Percentiles rank a stretch among this genome's conserved stretches.
Conservation (phyloP, 768 basidiomycete species). For the Sporobolomyces pararoseus region DNA sequence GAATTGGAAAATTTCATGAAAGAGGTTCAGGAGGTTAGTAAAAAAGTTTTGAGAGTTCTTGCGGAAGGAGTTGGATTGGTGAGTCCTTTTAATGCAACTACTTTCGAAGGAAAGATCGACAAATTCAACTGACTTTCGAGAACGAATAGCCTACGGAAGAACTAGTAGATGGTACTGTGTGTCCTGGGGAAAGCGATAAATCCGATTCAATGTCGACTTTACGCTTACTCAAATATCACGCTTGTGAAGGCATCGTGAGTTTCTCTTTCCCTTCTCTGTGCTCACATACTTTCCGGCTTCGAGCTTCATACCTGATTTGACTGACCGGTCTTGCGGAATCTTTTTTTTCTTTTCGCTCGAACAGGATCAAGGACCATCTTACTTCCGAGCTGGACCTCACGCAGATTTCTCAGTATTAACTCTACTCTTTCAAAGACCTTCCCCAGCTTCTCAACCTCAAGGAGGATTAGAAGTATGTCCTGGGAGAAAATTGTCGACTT, state of each 20-base stretch:
- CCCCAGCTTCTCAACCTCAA: constrained; percentile 23
- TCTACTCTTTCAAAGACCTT: constrained; percentile 46
- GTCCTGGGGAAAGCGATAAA: constrained; percentile 32
- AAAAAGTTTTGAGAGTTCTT: constrained; percentile 45
- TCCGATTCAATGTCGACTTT: constrained; percentile 44
- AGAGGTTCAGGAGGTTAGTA: constrained; percentile 38
- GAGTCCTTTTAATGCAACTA: neutral
- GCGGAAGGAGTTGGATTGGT: constrained; percentile 43
- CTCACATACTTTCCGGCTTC: too few relatives aligned
- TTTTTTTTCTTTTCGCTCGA: neutral
- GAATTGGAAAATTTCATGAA: constrained; percentile 39
- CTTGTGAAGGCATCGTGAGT: constrained; percentile 41
- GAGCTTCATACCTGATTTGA: too few relatives aligned
- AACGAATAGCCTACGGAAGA: constrained; percentile 37
- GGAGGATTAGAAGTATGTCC: constrained; percentile 47
- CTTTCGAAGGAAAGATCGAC: neutral
- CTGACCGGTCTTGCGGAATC: too few relatives aligned
- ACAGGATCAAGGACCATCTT: neutral
- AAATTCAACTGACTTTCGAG: neutral
- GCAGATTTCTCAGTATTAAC: constrained; percentile 47
- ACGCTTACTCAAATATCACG: constrained; percentile 45
- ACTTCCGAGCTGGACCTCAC: constrained; percentile 36
- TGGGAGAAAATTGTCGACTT: constrained; percentile 44
- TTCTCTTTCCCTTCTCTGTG: neutral
- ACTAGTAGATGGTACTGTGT: constrained; percentile 43